phyloP scores from a whole-genome alignment of 78 protist genomes.

The Protostelium mycophagum region DNA sequence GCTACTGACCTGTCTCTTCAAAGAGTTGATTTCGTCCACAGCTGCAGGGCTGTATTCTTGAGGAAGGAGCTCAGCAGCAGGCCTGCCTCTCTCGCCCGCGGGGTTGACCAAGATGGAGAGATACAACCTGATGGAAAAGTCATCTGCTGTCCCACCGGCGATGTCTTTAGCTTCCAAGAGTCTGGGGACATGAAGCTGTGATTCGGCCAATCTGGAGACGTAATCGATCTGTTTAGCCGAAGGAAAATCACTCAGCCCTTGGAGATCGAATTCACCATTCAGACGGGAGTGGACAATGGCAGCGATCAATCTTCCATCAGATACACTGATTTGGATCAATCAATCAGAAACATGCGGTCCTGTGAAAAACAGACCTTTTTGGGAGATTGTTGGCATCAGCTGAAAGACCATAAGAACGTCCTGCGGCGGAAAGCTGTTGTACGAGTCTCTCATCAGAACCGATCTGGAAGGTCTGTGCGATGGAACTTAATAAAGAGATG shows the following conservation, averaged over 20 bases:
- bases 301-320: background rate
- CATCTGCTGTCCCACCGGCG: background rate
- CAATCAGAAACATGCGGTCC: no score
- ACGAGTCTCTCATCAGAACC: background rate
- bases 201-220: background rate
- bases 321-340: background rate
- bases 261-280: background rate
- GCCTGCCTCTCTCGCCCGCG: background rate
- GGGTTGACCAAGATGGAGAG: background rate
- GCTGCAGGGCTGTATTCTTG: background rate
- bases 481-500: background rate
- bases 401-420: background rate
- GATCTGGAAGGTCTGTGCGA: background rate
- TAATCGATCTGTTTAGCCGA: background rate
- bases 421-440: background rate
- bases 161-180: background rate
- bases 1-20: background rate
- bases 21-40: background rate
- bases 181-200: background rate
- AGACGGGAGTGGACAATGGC: background rate
- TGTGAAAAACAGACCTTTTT: no score
- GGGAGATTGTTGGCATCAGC: background rate
- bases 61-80: background rate
- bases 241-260: background rate
- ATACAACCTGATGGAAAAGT: background rate